These are phyloP conservation scores for Yarrowia divulgata DNA, from an alignment of 805 yeast species.

Conservation along the genomic window DNA sequence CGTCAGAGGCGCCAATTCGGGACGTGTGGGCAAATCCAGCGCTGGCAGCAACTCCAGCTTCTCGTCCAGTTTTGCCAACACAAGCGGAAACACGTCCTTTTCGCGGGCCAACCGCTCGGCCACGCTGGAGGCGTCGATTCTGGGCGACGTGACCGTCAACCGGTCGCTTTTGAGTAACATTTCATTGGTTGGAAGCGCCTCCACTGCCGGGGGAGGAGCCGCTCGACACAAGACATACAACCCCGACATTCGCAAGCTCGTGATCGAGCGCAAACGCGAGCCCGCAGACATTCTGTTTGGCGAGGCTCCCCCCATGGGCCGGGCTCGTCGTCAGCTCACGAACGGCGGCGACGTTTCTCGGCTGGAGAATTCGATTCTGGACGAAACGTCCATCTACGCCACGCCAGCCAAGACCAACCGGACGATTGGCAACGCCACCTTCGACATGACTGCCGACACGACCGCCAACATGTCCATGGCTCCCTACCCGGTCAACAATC, in stretches of 20 bases:
- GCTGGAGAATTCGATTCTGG: constrained; percentile 1
- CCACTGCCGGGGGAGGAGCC: constrained; percentile 18
- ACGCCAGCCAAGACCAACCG: constrained; percentile 6
- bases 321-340: constrained; percentile 4
- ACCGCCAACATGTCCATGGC: constrained; percentile 15
- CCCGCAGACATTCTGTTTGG: constrained; percentile 28
- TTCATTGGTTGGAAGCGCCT: constrained; percentile 16
- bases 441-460: constrained; percentile 10
- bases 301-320: constrained; percentile 14
- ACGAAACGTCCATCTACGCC: neutral
- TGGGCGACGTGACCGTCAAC: constrained; percentile 31
- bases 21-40: neutral
- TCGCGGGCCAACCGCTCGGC: constrained; percentile 16
- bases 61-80: constrained; percentile 8
- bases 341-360: neutral
- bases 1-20: constrained; percentile 10
- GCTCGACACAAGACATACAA: constrained; percentile 32
- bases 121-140: constrained; percentile 18
- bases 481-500: constrained; percentile 23
- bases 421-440: neutral
- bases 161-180: constrained; percentile 29
- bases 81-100: constrained; percentile 1
- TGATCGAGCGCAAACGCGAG: constrained; percentile 25
- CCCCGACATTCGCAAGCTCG: constrained; percentile 30
- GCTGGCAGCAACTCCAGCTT: constrained; percentile 1